These are phyloP conservation scores for Podaxis rugospora DNA, from an alignment of 768 basidiomycete species.

Conservation along the genomic window DNA sequence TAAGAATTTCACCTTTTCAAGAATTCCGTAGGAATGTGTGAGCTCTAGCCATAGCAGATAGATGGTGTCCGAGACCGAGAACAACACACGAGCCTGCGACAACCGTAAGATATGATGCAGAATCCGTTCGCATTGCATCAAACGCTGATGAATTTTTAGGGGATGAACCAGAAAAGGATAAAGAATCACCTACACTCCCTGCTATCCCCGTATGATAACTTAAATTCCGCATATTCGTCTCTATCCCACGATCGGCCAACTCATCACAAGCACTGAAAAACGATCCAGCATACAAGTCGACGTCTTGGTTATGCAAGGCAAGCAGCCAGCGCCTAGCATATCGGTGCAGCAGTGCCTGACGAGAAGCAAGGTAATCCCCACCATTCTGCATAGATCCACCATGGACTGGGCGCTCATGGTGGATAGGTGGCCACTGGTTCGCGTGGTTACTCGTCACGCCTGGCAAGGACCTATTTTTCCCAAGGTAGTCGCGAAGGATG, in stretches of 20 bases:
- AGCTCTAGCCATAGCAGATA: constrained; percentile 55
- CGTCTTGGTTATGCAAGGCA: constrained; percentile 61
- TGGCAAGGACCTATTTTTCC: constrained; percentile 52
- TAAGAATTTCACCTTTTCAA: constrained; percentile 33
- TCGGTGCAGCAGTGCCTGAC: constrained; percentile 46
- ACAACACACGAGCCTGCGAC: constrained; percentile 42
- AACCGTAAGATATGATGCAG: constrained; percentile 47
- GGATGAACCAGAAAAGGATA: neutral
- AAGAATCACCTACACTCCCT: constrained; percentile 9
- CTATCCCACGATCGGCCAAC: constrained; percentile 25
- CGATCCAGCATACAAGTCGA: constrained; percentile 43
- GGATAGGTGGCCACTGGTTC: constrained; percentile 52
- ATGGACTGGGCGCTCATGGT: constrained; percentile 28
- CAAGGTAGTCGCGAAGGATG: constrained; percentile 66
- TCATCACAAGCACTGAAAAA: constrained; percentile 53
- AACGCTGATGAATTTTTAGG: neutral
- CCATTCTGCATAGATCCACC: constrained; percentile 51
- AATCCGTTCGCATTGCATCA: constrained; percentile 31
- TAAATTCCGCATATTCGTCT: neutral
- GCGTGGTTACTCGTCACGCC: constrained; percentile 47
- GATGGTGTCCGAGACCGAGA: constrained; percentile 53
- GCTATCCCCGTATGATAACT: neutral
- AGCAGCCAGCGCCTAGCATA: constrained; percentile 68
- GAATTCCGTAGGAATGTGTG: constrained; percentile 27
- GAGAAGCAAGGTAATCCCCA: constrained; percentile 62